phyloP scores from a whole-genome alignment of 192 early-diverging fungal species.

The Coemansia reversa region DNA sequence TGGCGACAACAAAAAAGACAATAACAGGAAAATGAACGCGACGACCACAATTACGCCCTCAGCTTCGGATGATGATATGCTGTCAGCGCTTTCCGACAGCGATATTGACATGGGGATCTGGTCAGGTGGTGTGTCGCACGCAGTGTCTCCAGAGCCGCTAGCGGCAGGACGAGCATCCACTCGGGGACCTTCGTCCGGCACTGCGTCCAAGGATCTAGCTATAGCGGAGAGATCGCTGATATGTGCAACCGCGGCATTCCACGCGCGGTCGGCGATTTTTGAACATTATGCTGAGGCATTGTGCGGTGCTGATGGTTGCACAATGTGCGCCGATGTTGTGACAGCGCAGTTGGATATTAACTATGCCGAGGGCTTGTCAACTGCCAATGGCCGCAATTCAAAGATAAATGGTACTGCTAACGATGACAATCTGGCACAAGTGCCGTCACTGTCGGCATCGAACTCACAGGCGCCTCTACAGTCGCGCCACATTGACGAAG shows the following conservation, averaged over 20 bases:
- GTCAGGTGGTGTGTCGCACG: constrained; percentile 29
- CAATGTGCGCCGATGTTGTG: constrained; percentile 19
- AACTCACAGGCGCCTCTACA: constrained; percentile 7
- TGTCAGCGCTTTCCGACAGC: constrained; percentile 44
- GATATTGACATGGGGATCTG: constrained; percentile 46
- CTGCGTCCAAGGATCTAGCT: constrained; percentile 6
- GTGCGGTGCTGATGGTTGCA: constrained; percentile 52
- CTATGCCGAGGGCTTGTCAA: constrained; percentile 4
- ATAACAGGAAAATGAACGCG: constrained; percentile 26
- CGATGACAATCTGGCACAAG: neutral
- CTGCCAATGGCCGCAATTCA: neutral
- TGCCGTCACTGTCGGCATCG: neutral
- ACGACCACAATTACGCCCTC: neutral
- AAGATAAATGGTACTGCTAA: neutral
- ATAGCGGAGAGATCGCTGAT: constrained; percentile 37
- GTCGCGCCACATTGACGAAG: constrained; percentile 40
- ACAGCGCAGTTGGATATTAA: constrained; percentile 13
- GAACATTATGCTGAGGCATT: constrained; percentile 69
- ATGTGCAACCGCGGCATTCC: constrained; percentile 59
- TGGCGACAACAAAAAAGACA: neutral
- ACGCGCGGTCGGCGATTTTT: constrained; percentile 71
- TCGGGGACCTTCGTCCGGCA: neutral
- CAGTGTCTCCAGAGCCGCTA: constrained; percentile 21
- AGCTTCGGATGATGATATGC: constrained; percentile 41
- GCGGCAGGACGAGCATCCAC: neutral